A percentile compares a stretch with the other conserved stretches of the same genome.
phyloP scores from a whole-genome alignment of 441 rosid species.

The Arabidopsis lyrata region DNA sequence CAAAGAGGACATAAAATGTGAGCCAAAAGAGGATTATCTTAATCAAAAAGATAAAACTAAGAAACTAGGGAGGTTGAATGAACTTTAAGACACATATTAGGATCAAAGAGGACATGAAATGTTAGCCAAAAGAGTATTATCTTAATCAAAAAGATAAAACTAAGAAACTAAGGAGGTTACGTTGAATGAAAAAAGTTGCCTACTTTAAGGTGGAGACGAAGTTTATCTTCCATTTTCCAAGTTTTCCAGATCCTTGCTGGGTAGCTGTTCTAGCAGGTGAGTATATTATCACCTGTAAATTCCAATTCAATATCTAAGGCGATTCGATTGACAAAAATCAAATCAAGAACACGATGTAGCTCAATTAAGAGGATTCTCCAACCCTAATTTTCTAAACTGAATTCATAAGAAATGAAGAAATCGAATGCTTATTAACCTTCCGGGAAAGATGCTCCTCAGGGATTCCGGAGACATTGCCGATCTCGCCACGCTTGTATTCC shows the following conservation, averaged over 20 bases:
- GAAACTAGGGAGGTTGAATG: not conserved
- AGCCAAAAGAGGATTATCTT: too few relatives aligned
- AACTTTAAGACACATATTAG: not conserved
- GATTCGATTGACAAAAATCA: constrained; percentile 1
- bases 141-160: not conserved
- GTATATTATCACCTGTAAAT: constrained; percentile 73
- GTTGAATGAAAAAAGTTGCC: constrained; percentile 4
- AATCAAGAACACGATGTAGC: constrained; percentile 6
- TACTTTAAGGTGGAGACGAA: constrained; percentile 88
- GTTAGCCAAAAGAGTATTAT: too few relatives aligned
- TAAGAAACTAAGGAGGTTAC: not conserved
- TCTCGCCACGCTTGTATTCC: constrained; percentile 77
- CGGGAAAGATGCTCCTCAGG: constrained; percentile 82
- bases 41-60: not conserved
- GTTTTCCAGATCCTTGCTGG: constrained; percentile 92
- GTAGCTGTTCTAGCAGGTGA: constrained; percentile 91
- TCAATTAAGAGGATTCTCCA: constrained; percentile 19
- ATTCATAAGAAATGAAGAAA: not conserved
- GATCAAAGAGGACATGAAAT: too few relatives aligned
- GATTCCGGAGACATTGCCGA: constrained; percentile 84
- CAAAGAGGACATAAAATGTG: not conserved
- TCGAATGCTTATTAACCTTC: constrained; percentile 50
- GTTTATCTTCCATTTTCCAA: constrained; percentile 88
- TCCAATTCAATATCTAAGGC: not conserved
- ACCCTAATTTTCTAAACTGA: constrained; percentile 15